These are phyloP conservation scores for Osmanthus fragrans DNA, from an alignment of 257 asterid species.

Conservation along the genomic window DNA sequence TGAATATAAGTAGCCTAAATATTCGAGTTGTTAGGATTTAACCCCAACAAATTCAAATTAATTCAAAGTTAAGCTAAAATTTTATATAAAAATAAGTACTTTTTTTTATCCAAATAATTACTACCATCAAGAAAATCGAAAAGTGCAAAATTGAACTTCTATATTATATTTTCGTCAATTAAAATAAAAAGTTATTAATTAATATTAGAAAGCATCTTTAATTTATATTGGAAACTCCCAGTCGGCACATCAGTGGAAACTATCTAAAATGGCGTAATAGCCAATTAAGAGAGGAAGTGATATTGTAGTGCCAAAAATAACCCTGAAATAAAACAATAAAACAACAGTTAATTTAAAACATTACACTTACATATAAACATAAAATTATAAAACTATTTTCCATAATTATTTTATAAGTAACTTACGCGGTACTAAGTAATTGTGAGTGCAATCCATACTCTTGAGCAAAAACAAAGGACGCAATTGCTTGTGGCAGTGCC, in stretches of 20 bases:
- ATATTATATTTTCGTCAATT: neutral
- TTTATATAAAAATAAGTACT: no score
- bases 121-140: neutral
- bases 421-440: conserved; percentile 64
- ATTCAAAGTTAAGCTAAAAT: no score
- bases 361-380: neutral
- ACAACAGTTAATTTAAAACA: neutral
- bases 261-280: conserved; percentile 38
- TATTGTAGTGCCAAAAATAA: conserved; percentile 45
- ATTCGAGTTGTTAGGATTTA: no score
- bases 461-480: conserved; percentile 53
- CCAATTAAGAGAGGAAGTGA: conserved; percentile 53
- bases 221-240: neutral
- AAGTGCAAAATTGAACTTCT: neutral
- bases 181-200: no score
- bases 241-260: conserved; percentile 13
- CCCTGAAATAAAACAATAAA: conserved; percentile 36
- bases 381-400: neutral
- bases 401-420: conserved; percentile 1
- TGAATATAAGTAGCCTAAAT: no score
- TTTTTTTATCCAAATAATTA: no score
- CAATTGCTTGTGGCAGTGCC: conserved; percentile 53
- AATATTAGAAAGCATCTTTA: neutral
- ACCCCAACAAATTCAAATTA: no score
- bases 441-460: conserved; percentile 60